Percentiles rank a stretch among this genome's conserved stretches.
These are phyloP conservation scores for Elsinoe ampelina DNA, from an alignment of 2,329 filamentous ascomycete genomes.

Conservation along the genomic window DNA sequence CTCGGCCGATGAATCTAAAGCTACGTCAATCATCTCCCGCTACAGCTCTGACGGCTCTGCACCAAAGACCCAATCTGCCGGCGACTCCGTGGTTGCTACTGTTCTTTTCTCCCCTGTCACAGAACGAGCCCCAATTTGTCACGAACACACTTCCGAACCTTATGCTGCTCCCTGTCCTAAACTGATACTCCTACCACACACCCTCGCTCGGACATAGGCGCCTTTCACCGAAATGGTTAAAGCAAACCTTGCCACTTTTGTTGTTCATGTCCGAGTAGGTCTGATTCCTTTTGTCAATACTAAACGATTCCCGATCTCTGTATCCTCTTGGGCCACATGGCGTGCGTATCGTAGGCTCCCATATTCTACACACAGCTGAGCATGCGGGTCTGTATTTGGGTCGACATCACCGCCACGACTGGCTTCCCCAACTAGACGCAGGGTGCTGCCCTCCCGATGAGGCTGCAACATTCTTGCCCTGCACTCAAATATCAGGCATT, in stretches of 20 bases:
- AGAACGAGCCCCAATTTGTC: slow-evolving; percentile 7
- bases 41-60: slow-evolving; percentile 7
- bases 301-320: neutral
- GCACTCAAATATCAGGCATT: slow-evolving; percentile 7
- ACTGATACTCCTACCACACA: neutral
- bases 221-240: slow-evolving; percentile 4
- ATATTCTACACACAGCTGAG: neutral
- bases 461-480: slow-evolving; percentile 7
- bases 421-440: neutral
- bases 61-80: slow-evolving; percentile 1
- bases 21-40: slow-evolving; percentile 8
- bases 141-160: slow-evolving; percentile 3
- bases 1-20: neutral
- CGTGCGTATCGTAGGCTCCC: neutral
- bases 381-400: neutral
- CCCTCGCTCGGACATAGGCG: slow-evolving; percentile 5
- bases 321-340: neutral
- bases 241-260: slow-evolving; percentile 8
- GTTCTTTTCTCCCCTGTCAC: neutral
- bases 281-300: slow-evolving; percentile 1
- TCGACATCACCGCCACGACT: neutral
- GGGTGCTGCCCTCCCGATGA: neutral
- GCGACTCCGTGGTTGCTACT: slow-evolving; percentile 1
- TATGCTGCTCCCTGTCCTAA: neutral
- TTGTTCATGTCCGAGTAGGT: slow-evolving; percentile 7